Evolutionary conservation across 495 filamentous ascomycete species (phyloP), one percentile per base, ranked within the genome.

Genomic region (Aspergillus indologenus): DNA sequence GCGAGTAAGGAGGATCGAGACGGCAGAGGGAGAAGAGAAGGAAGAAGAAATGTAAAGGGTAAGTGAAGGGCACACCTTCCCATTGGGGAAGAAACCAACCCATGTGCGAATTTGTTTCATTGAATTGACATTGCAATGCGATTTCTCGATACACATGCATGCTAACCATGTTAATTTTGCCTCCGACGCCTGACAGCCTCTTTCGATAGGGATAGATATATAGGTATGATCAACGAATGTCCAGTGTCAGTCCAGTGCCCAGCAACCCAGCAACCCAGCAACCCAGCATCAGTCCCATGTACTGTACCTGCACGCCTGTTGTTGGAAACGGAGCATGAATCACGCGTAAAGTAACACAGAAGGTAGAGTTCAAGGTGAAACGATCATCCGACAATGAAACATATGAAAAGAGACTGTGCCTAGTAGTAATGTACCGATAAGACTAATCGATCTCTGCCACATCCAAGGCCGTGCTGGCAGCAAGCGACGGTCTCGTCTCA

Each of bases 391-490:
- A 34, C 24, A n/a, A 23, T 20, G 19, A 21, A 21, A 22, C 14
- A 21, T 12, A 34, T 0, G 11, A 40, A n/a, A 23, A 29, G 48
- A 26, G 5, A 14, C n/a, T 17, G 29, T 3, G 21, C 23, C 48
- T 51, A 50, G 11, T 29, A 29, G 21, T 26, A 50, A 50, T 8
- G 23, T 64, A 53, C 57, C 19, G 19, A 45, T 52, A 56, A 12
- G 49, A 62, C 34, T 40, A 67, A 40, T 65, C 59, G 24, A 65
- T 58, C 21, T 65, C 60, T 42, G 44, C 42, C 48, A 60, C 51
- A 18, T 61, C 60, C 42, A 54, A 22, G 11, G 29, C 45, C 22
- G 60, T 22, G 22, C 53, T 47, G n/a, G n/a, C n/a, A 9, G 29
- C 48, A 20, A 59, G 51, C 46, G 56, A 46, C 43, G 51, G 45